Conservation (phyloP, 2,329 filamentous ascomycete species). For the Verticillium nubilum region DNA sequence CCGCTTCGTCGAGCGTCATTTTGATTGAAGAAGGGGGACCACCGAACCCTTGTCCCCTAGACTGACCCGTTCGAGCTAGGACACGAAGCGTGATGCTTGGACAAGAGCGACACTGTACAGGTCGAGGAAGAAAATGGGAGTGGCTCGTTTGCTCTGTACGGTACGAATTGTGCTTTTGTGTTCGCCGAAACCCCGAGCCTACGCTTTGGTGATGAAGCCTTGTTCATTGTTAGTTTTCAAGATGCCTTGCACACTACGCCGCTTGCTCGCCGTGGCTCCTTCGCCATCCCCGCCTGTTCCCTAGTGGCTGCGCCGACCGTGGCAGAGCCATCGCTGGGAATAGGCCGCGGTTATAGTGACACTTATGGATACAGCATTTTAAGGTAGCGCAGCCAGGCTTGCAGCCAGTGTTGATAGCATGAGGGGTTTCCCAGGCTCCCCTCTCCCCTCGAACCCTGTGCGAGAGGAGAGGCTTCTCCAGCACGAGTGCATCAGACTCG, state of each 20-base stretch:
- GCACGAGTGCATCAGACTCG: not conserved
- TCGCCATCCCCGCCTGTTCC: no score
- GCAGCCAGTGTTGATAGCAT: not conserved
- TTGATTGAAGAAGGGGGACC: not conserved
- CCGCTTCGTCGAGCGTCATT: not conserved
- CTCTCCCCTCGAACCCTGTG: not conserved
- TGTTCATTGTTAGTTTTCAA: not conserved
- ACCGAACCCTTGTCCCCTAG: not conserved
- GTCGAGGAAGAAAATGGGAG: not conserved
- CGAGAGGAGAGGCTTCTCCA: not conserved
- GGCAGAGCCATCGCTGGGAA: not conserved
- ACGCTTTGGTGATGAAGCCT: not conserved
- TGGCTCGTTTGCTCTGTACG: not conserved
- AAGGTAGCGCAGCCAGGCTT: not conserved
- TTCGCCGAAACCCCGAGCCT: not conserved
- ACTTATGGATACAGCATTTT: not conserved
- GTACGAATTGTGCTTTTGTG: not conserved
- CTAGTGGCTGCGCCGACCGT: not conserved
- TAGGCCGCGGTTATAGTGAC: not conserved
- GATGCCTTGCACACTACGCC: not conserved
- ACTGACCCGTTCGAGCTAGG: not conserved
- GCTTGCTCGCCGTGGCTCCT: not conserved
- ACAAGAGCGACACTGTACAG: not conserved
- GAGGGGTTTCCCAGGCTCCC: not conserved
- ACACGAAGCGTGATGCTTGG: not conserved